These are phyloP conservation scores for Podospora bellae-mahoneyi DNA, from an alignment of 495 filamentous ascomycete species.

Conservation along the genomic window DNA sequence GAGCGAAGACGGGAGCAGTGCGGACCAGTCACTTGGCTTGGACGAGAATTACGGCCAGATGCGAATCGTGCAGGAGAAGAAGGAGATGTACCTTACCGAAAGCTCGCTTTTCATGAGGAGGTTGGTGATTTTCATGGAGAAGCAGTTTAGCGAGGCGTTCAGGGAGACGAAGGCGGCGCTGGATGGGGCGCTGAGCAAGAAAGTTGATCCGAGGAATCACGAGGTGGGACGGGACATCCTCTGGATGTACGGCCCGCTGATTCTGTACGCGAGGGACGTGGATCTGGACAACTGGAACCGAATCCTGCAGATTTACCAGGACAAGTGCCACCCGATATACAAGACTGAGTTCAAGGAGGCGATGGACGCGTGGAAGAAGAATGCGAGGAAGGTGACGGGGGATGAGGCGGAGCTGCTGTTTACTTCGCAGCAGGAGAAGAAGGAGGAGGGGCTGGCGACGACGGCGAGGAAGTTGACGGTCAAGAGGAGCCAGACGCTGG, in stretches of 20 bases:
- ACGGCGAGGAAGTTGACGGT: conserved; percentile 90
- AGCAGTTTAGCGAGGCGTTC: conserved; percentile 73
- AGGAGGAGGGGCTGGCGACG: conserved; percentile 63
- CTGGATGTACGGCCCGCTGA: conserved; percentile 79
- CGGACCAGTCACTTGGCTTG: conserved; percentile 54
- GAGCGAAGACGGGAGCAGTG: conserved; percentile 44
- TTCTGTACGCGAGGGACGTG: conserved; percentile 82
- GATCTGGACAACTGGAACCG: conserved; percentile 76
- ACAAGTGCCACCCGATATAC: conserved; percentile 69
- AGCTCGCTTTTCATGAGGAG: conserved; percentile 68
- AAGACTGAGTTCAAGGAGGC: conserved; percentile 80
- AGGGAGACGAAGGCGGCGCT: conserved; percentile 59
- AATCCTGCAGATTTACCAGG: conserved; percentile 74
- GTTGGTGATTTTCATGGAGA: conserved; percentile 73
- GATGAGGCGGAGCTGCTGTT: conserved; percentile 90
- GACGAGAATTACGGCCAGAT: conserved; percentile 84
- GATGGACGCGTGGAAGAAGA: conserved; percentile 74
- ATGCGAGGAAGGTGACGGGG: conserved; percentile 69
- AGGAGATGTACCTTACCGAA: conserved; percentile 75
- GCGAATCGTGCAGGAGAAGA: conserved; percentile 90
- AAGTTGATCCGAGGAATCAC: conserved; percentile 52
- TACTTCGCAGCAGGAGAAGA: conserved; percentile 82
- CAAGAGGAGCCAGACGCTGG: conserved; percentile 74
- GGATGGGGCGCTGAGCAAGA: conserved; percentile 51
- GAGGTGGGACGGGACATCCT: conserved; percentile 54